Conservation (phyloP, 2,329 filamentous ascomycete species). For the Xylariaceae sp. region DNA sequence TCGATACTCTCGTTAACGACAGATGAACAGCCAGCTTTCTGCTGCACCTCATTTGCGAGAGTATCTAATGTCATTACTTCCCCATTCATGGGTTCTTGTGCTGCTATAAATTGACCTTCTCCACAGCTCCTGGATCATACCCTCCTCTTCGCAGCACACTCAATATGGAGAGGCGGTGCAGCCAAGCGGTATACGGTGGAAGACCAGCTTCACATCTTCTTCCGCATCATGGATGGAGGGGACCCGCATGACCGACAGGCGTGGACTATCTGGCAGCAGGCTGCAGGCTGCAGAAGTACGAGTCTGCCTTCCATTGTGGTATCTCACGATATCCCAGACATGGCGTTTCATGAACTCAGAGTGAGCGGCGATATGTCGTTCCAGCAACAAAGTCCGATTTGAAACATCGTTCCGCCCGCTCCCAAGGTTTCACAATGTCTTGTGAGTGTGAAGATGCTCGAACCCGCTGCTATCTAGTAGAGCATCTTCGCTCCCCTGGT, state of each 20-base stretch:
- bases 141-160: conserved; percentile 34
- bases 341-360: conserved; percentile 26
- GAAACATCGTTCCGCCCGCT: conserved; percentile 22
- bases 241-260: conserved; percentile 38
- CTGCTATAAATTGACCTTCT: conserved; percentile 31
- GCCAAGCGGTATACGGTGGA: conserved; percentile 33
- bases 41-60: conserved; percentile 27
- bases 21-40: conserved; percentile 22
- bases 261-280: conserved; percentile 31
- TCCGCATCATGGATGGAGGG: conserved; percentile 32
- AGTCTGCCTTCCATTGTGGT: conserved; percentile 30
- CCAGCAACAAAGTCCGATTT: conserved; percentile 26
- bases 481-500: conserved; percentile 33
- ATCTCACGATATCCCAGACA: conserved; percentile 22
- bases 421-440: background rate
- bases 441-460: background rate
- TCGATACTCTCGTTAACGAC: conserved; percentile 25
- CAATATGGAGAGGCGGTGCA: conserved; percentile 39
- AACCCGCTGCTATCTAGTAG: conserved; percentile 38
- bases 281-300: conserved; percentile 29
- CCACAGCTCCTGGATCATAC: conserved; percentile 35
- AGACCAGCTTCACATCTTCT: conserved; percentile 30
- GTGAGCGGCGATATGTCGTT: conserved; percentile 29
- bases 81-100: conserved; percentile 31
- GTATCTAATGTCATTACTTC: conserved; percentile 36